Conservation (phyloP, 768 basidiomycete species). For the Auricularia sp. region DNA sequence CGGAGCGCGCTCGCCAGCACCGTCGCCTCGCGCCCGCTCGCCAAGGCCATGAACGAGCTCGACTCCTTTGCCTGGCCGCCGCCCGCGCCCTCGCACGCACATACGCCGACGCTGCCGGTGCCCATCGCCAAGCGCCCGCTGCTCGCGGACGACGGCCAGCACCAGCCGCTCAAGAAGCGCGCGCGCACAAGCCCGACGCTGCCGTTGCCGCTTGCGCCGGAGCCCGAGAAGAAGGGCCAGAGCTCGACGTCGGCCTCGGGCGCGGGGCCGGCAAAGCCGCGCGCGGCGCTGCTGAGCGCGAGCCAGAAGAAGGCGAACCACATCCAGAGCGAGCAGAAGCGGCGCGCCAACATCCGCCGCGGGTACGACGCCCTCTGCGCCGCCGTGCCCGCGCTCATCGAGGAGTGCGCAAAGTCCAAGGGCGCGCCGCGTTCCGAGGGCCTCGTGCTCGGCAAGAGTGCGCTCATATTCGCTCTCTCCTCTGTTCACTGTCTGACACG, state of each 20-base stretch:
- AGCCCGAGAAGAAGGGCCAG: background rate
- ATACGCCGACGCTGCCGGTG: no score
- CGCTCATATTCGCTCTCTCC: constrained; percentile 21
- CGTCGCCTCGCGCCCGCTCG: background rate
- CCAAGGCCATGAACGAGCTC: background rate
- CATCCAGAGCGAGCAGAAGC: constrained; percentile 89
- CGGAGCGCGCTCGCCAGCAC: background rate
- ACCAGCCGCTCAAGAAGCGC: no score
- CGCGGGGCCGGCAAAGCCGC: background rate
- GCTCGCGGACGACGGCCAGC: no score
- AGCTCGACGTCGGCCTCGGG: background rate
- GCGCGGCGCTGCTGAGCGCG: constrained; percentile 47
- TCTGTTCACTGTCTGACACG: constrained; percentile 3
- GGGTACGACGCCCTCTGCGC: constrained; percentile 87
- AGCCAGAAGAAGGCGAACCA: constrained; percentile 91
- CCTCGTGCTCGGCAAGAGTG: constrained; percentile 80
- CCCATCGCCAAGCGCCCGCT: no score
- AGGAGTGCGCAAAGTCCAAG: constrained; percentile 42
- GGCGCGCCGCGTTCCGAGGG: constrained; percentile 84
- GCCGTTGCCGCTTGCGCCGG: no score
- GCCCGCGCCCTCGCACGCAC: background rate
- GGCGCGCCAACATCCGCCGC: constrained; percentile 78
- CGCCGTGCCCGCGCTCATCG: constrained; percentile 68
- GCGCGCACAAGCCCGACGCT: no score
- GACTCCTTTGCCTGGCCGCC: background rate